Percentiles rank a stretch among this genome's conserved stretches.
phyloP scores from a whole-genome alignment of 345 rosid species.

The Hibiscus syriacus region DNA sequence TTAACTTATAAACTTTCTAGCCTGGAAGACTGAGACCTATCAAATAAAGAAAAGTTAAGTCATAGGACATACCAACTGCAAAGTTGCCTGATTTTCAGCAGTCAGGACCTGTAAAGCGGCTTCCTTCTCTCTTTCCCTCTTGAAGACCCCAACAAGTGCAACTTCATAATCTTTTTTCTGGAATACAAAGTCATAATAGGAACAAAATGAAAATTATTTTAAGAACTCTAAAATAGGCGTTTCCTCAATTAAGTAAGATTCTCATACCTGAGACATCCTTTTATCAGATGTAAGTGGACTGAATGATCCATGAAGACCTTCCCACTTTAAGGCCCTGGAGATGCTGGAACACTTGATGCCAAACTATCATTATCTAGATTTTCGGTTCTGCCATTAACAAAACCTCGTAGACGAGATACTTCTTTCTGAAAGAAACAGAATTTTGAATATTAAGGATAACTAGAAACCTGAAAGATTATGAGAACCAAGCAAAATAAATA shows the following conservation, averaged over 20 bases:
- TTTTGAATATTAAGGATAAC: slow-evolving; percentile 6
- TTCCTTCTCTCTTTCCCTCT: slow-evolving; percentile 85
- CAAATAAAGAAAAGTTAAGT: neutral
- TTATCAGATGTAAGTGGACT: slow-evolving; percentile 64
- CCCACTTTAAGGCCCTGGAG: slow-evolving; percentile 71
- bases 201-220: slow-evolving; percentile 9
- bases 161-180: slow-evolving; percentile 78
- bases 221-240: neutral
- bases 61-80: slow-evolving; percentile 61
- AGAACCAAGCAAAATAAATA: no score
- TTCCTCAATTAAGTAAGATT: neutral
- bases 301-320: no score
- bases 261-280: slow-evolving; percentile 48
- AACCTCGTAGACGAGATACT: slow-evolving; percentile 52
- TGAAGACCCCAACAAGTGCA: slow-evolving; percentile 83
- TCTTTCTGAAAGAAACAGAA: slow-evolving; percentile 55
- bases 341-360: slow-evolving; percentile 43
- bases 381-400: slow-evolving; percentile 52
- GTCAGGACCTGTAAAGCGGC: slow-evolving; percentile 50
- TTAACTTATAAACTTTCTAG: neutral
- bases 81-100: slow-evolving; percentile 74
- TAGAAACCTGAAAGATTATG: neutral
- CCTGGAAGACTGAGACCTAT: neutral
- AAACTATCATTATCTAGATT: slow-evolving; percentile 40
- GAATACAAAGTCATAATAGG: slow-evolving; percentile 9